Conservation (phyloP, 805 yeast species). For the Ogataea wickerhamii region DNA sequence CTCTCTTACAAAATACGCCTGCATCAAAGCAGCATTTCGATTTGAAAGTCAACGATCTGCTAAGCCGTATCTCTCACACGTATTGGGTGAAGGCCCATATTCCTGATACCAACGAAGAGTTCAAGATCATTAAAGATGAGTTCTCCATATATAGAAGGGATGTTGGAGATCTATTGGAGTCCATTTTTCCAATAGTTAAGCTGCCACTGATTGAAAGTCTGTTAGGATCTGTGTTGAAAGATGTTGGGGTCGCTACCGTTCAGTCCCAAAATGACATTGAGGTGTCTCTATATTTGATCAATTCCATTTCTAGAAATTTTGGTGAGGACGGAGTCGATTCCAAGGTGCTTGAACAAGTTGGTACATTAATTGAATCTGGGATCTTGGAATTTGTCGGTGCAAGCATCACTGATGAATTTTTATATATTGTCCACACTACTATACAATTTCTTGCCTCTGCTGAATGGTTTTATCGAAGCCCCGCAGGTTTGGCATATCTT, state of each 20-base stretch:
- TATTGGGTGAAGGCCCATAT: slow-evolving; percentile 69
- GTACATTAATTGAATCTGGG: slow-evolving; percentile 28
- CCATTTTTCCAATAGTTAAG: slow-evolving; percentile 64
- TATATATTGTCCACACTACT: slow-evolving; percentile 43
- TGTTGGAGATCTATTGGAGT: slow-evolving; percentile 73
- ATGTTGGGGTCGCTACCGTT: slow-evolving; percentile 16
- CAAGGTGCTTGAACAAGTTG: slow-evolving; percentile 20
- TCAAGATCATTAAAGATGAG: slow-evolving; percentile 44
- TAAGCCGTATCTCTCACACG: slow-evolving; percentile 50
- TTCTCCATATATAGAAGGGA: slow-evolving; percentile 68
- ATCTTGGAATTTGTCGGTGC: slow-evolving; percentile 24
- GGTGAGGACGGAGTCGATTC: slow-evolving; percentile 31
- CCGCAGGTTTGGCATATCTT: slow-evolving; percentile 42
- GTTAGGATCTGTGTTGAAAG: slow-evolving; percentile 31
- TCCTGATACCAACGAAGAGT: slow-evolving; percentile 33
- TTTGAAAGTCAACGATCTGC: slow-evolving; percentile 36
- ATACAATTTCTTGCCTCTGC: slow-evolving; percentile 57
- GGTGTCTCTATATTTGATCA: slow-evolving; percentile 56
- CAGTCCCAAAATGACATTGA: slow-evolving; percentile 45
- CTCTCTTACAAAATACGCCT: slow-evolving; percentile 34
- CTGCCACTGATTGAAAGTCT: slow-evolving; percentile 45
- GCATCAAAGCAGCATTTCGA: slow-evolving; percentile 25
- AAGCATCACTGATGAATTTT: slow-evolving; percentile 11
- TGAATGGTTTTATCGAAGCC: slow-evolving; percentile 53
- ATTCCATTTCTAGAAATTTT: slow-evolving; percentile 52